Base-by-base conservation (phyloP, 129 eudicot species). In the Daucus carota region DNA sequence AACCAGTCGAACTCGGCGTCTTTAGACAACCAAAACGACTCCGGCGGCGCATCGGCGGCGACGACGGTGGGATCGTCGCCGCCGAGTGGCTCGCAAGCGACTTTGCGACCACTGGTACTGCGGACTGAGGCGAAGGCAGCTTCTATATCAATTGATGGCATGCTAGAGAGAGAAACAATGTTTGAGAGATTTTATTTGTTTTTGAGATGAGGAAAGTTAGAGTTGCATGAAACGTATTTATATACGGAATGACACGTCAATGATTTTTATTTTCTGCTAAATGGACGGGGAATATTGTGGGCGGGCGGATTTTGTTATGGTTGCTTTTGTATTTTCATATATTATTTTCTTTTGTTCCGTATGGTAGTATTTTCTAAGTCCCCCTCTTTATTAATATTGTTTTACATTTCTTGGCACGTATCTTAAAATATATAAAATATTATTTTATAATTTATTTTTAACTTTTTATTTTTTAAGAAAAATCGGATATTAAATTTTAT, bases 1-100 rank as follows among this genome's bases (percentile, higher is more conserved):
- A 92, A 82, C 97, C 97, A 92, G 38, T 92, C 96, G 85, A 81
- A 80, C 69, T 90, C 96, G 5, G 96, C 90, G 59, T 90, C 97
- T 48, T 81, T 88, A 3, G 97, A 84, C 0, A 92, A 78, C 90
- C 91, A 92, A 82, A 92, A 92, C 7, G 97, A 92, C 62, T 88
- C 93, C 73, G 96, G 97, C 48, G 90, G 91, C 15, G 77, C 72
- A 80, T 88, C 92, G 18, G 85, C 79, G 20, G 50, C 74, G 28
- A 59, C 87, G 67, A 38, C 28, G 42, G 36, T 24, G 52, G 36
- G 52, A 31, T 73, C 80, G 9, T 63, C 81, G 46, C 33, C 85
- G 32, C 78, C 80, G 44, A 70, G 76, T 9, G 93, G 65, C 34
- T 81, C 87, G 32, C 87, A 82, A 16, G 87, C 81, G 75, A 81